Percentiles rank a stretch among this genome's conserved stretches.
These are phyloP conservation scores for Henckelia pumila DNA, from an alignment of 257 asterid species.

Conservation along the genomic window DNA sequence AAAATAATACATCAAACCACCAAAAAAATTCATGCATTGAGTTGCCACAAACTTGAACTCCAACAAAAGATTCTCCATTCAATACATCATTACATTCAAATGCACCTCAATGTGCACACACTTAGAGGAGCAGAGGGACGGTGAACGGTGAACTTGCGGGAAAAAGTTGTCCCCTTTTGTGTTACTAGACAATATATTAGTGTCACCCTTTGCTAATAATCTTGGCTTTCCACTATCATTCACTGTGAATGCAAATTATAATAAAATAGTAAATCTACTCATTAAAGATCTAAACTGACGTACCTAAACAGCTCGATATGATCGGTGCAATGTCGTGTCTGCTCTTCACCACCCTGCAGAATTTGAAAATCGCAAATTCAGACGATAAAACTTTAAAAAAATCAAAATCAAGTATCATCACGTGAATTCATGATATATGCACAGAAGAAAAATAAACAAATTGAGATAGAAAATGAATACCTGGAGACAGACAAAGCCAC, in stretches of 20 bases:
- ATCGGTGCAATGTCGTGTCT: constrained; percentile 82
- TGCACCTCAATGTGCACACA: too few species aligned
- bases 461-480: constrained; percentile 26
- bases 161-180: too few species aligned
- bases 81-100: too few species aligned
- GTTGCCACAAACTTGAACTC: too few species aligned
- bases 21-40: too few species aligned
- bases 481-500: constrained; percentile 71
- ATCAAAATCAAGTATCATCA: background rate
- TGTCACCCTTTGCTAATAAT: too few species aligned
- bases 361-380: constrained; percentile 14
- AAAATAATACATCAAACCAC: too few species aligned
- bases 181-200: too few species aligned
- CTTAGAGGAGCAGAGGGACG: too few species aligned
- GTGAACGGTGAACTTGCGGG: too few species aligned
- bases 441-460: background rate
- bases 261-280: background rate
- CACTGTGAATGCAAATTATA: background rate
- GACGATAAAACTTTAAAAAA: background rate
- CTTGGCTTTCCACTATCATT: background rate
- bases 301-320: constrained; percentile 84
- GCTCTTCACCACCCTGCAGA: constrained; percentile 85
- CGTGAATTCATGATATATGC: too few species aligned
- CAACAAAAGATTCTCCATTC: too few species aligned
- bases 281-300: background rate